Evolutionary conservation across 805 yeast species (phyloP), one percentile per base, ranked within the genome.

Genomic region (Ogataea pilisensis): DNA sequence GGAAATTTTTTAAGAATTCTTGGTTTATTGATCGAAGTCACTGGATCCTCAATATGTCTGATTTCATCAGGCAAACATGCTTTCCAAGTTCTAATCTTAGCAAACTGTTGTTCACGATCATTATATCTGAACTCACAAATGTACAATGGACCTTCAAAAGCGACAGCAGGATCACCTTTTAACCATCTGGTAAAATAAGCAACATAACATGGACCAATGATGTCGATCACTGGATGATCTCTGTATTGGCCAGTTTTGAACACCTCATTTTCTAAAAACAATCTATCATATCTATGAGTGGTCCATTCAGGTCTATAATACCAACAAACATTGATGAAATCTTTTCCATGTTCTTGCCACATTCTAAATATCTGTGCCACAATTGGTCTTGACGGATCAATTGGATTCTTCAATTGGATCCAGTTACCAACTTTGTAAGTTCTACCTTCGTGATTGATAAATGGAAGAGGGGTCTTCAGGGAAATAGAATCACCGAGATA

Each of bases 11-110:
- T 80, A 58, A 85, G 72, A 49, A 77, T 75, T 55, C 90, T 73
- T 39, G 85, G 77, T 40, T 57, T 64, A 41, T 73, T 68, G 37
- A 91, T 72, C 7, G 91, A 89, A 29, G 78, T 77, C 18, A 85
- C 79, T 26, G 85, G 84, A 55, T 90, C 97, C 54, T 86, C 91
- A 41, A 72, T 69, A 49, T 85, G 89, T 54, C 98, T 79, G 35
- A 91, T 85, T 63, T 91, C 98, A 63, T 93, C 98, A 0, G 99
- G 99, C 50, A 93, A 73, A 69, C 98, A 93, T 6, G 97, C 97
- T 64, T 88, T 91, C 99, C 99, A 93, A 2, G 99, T 91, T 58
- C 98, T 77, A 55, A 93, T 93, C 59, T 91, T 85, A 65, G 91
- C 93, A 72, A 93, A 93, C 22, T 82, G 82, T 61, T 87, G 86